Evolutionary conservation across 768 basidiomycete genomes (phyloP).

Genomic region (Mycena sanguinolenta): DNA sequence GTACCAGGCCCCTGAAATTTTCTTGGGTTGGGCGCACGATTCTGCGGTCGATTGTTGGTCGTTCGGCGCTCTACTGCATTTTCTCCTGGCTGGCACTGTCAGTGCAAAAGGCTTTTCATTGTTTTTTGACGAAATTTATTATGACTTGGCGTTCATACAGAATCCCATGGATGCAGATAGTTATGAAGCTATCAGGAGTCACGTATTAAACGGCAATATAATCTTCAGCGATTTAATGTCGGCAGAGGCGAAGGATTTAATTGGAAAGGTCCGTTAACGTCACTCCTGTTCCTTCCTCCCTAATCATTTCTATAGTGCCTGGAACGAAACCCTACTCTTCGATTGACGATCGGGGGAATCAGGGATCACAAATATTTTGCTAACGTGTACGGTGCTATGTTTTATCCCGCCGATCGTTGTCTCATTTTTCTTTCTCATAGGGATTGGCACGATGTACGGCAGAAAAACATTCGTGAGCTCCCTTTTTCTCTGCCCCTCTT

Average conservation of each 20-base stretch:
- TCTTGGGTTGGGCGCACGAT: conserved; percentile 69
- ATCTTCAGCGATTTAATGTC: conserved; percentile 46
- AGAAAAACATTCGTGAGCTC: conserved; percentile 30
- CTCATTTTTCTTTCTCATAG: conserved; percentile 41
- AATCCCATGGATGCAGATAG: conserved; percentile 48
- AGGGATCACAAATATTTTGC: conserved; percentile 65
- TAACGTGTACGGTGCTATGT: conserved; percentile 54
- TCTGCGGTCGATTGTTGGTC: conserved; percentile 70
- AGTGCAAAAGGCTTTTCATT: neutral
- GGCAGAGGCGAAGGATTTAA: conserved; percentile 55
- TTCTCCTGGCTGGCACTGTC: conserved; percentile 59
- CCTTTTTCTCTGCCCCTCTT: conserved; percentile 18
- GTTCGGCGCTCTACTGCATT: conserved; percentile 66
- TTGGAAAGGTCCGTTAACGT: conserved; percentile 55
- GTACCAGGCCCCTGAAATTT: conserved; percentile 66
- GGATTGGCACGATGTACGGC: conserved; percentile 55
- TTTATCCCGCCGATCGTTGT: conserved; percentile 25
- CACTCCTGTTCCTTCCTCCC: neutral
- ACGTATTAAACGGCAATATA: conserved; percentile 50
- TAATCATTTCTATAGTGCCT: conserved; percentile 61
- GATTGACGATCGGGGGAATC: conserved; percentile 56
- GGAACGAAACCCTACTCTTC: conserved; percentile 66
- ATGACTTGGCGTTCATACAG: conserved; percentile 41
- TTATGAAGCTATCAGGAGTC: conserved; percentile 37
- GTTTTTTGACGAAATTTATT: neutral